Base-by-base conservation (phyloP, 192 early-diverging fungal species). In the Rhizophagus prolifer region DNA sequence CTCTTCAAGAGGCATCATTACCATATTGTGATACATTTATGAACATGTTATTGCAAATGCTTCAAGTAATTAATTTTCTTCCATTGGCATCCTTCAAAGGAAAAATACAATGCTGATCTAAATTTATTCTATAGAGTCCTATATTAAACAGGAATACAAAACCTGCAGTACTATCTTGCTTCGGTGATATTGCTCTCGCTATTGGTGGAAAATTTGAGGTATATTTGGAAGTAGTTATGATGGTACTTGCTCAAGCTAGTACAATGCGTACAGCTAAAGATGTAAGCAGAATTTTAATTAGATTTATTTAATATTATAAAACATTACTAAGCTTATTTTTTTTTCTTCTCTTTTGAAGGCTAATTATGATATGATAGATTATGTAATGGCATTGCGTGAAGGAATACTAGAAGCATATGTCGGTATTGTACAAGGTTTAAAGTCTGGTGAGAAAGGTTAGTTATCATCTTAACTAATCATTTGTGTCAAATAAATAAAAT, bases 121-220 rank as follows among this genome's bases (percentile, higher is more conserved):
- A 47, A 4, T 59, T 58, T 34, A 7, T 38, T 30, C 28, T 13
- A 1, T 31, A 91, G 80, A 91, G 83, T 63, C 90, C 92, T 44
- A 87, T 88, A 25, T 86, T 98, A 60, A 91, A 94, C 79, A 90
- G 93, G 44, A 88, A 88, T 59, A 93, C 98, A 62, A 97, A 97
- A 86, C 96, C 98, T 4, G 86, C 93, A 19, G 97, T 97, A 78
- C 87, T 99, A 26, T 96, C 96, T 2, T 92, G 92, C 83, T 96
- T 99, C 87, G 97, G 97, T 58, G 97, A 99, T 84, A 93, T 99
- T 82, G 96, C 96, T n/a, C 81, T 98, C 58, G 96, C 97, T 3
- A 94, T 98, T 78, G 93, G 95, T 28, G 92, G 89, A 5, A 81
- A 86, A 73, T 99, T 98, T 81, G 93, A 90, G 71, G 77, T 78